Evolutionary conservation across 768 basidiomycete genomes (phyloP), one percentile per base, ranked within the genome.

Genomic region (Mycena amicta): DNA sequence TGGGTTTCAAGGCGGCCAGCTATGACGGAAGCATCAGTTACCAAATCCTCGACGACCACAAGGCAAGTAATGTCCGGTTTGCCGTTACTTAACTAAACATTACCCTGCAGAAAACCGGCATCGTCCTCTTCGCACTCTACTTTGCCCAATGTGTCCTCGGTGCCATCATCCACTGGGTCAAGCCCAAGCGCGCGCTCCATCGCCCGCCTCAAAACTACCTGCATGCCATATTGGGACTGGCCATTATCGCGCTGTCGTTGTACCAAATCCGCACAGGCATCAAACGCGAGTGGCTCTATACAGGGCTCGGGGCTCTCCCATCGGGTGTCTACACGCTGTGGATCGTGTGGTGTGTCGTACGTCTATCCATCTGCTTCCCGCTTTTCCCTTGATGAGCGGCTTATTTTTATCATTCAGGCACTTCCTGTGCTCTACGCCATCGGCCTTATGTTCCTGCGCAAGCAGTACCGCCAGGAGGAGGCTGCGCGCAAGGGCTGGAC

Each of bases 161-260:
- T 4, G 77, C 79, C 3, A 52, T 82, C 53, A 81, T 85, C 56
- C 85, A 86, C 61, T 83, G 72, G 63, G 63, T 83, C 56, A 85
- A 86, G 66, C 76, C 77, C 31, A 73, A 72, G 20, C 59, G 69
- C 33, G 52, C 65, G 5, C 62, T 60, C 0, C 62, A 71, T 27
- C 80, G 80, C 27, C 85, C 80, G 6, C 68, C 75, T 45, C 85
- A 80, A 60, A 86, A 88, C 66, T 87, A 84, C 66, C 28, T 79
- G 26, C 86, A 88, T 63, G 85, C 82, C 13, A 56, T 83, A 15
- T 54, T 86, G 1, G 87, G 86, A 0, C 64, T 87, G 28, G 47
- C 74, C 11, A 77, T 82, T 50, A 77, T 87, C 52, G 80, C 66
- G 5, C 70, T 84, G 11, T 75, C 82, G 25, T 71, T 81, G 45